These are phyloP conservation scores for Linum lewisii DNA, from an alignment of 345 rosid species.

Conservation along the genomic window DNA sequence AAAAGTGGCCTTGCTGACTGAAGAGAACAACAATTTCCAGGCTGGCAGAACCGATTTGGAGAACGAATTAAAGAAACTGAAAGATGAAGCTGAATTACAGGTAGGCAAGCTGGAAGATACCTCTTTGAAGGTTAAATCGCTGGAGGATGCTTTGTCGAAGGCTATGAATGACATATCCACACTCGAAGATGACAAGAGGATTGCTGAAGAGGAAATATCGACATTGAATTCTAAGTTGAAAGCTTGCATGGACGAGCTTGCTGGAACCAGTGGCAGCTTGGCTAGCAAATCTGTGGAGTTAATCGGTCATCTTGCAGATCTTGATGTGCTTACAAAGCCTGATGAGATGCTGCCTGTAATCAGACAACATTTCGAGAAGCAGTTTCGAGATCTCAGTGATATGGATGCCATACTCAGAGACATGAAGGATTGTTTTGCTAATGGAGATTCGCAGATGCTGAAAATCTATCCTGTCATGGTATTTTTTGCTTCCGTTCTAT, in stretches of 20 bases:
- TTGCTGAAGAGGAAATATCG: constrained; percentile 49
- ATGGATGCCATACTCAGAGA: constrained; percentile 45
- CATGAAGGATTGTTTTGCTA: constrained; percentile 23
- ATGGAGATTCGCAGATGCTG: constrained; percentile 23
- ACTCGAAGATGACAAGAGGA: constrained; percentile 50
- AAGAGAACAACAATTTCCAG: constrained; percentile 31
- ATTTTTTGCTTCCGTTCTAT: neutral
- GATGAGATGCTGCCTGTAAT: constrained; percentile 35
- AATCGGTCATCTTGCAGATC: constrained; percentile 34
- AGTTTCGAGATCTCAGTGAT: constrained; percentile 45
- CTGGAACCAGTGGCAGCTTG: constrained; percentile 50
- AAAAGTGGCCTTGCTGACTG: constrained; percentile 37
- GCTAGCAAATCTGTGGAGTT: constrained; percentile 50
- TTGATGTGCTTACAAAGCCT: constrained; percentile 48
- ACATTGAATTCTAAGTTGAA: constrained; percentile 52
- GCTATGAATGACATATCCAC: constrained; percentile 39
- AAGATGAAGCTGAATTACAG: constrained; percentile 45
- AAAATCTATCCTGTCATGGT: constrained; percentile 24
- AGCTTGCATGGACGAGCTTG: constrained; percentile 70
- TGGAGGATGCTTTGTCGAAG: constrained; percentile 50
- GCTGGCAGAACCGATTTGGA: constrained; percentile 35
- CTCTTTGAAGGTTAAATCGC: constrained; percentile 37
- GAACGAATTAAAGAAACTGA: constrained; percentile 46
- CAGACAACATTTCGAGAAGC: constrained; percentile 42
- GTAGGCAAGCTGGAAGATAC: constrained; percentile 42